Percentiles rank a stretch among this genome's conserved stretches.
Conservation (phyloP, 2,329 filamentous ascomycete species). For the Cytospora mali region DNA sequence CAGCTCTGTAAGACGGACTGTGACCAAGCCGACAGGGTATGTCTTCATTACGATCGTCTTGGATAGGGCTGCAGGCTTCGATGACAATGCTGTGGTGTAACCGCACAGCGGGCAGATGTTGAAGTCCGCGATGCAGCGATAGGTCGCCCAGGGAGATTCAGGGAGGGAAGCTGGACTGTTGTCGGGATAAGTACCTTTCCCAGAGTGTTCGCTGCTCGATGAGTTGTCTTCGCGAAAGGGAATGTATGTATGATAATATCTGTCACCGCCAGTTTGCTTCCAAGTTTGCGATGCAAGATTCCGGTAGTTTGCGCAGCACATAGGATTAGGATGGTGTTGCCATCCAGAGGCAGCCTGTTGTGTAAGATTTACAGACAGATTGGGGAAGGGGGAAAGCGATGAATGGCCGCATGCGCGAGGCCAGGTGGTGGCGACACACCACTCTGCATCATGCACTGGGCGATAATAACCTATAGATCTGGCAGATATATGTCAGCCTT, state of each 20-base stretch:
- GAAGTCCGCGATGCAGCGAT: background rate
- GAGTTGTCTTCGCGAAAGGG: background rate
- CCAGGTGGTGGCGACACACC: background rate
- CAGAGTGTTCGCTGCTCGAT: background rate
- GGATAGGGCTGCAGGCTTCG: slow-evolving; percentile 1
- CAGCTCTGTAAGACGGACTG: background rate
- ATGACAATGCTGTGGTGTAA: background rate
- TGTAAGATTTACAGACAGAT: slow-evolving; percentile 19
- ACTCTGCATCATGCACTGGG: slow-evolving; percentile 2
- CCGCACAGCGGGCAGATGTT: background rate
- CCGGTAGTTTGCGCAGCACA: slow-evolving; percentile 22
- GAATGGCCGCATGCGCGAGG: slow-evolving; percentile 34
- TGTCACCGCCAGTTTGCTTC: slow-evolving; percentile 25
- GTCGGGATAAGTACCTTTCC: background rate
- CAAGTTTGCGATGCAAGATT: slow-evolving; percentile 16
- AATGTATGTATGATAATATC: background rate
- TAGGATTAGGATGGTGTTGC: background rate
- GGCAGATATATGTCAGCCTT: background rate
- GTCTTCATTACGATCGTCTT: background rate
- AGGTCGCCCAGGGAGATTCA: background rate
- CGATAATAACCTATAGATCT: slow-evolving; percentile 1
- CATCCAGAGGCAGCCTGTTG: slow-evolving; percentile 1
- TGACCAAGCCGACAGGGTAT: background rate
- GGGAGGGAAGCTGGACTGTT: background rate
- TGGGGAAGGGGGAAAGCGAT: slow-evolving; percentile 6